phyloP scores from a whole-genome alignment of 176 grass and related monocot species.

The Tillandsia fasciculata region DNA sequence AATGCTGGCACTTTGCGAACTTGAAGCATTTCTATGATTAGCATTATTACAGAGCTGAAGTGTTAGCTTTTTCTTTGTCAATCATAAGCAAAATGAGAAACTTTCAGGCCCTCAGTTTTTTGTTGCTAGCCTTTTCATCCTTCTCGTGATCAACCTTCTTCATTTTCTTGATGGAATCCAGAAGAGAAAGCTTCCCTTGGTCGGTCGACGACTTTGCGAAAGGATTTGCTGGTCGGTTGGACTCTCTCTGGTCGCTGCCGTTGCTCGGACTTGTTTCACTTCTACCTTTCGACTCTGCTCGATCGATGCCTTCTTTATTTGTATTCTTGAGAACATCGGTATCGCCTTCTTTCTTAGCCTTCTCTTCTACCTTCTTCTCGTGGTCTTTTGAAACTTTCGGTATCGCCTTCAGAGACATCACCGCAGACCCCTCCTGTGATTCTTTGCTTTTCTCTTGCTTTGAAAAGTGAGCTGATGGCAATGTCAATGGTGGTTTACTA shows the following conservation, averaged over 20 bases:
- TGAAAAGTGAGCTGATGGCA: constrained; percentile 6
- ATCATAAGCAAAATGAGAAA: background rate
- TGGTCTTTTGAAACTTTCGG: constrained; percentile 22
- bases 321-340: constrained; percentile 4
- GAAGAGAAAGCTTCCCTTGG: constrained; percentile 39
- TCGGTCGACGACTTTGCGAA: constrained; percentile 42
- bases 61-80: no score
- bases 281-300: background rate
- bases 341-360: constrained; percentile 14
- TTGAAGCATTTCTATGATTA: background rate
- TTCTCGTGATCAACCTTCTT: constrained; percentile 34
- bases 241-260: background rate
- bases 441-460: constrained; percentile 13
- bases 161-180: constrained; percentile 69
- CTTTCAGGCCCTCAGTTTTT: constrained; percentile 20
- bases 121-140: constrained; percentile 27
- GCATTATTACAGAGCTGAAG: background rate
- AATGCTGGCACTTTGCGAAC: background rate
- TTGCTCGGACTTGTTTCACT: constrained; percentile 1
- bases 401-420: constrained; percentile 13
- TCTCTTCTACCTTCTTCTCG: constrained; percentile 8
- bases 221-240: constrained; percentile 43
- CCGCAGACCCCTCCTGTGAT: constrained; percentile 1
- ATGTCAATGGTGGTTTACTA: constrained; percentile 9
- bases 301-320: constrained; percentile 7